Conservation (phyloP, 2,329 filamentous ascomycete genomes). For the Sporothrix euskadiensis region DNA sequence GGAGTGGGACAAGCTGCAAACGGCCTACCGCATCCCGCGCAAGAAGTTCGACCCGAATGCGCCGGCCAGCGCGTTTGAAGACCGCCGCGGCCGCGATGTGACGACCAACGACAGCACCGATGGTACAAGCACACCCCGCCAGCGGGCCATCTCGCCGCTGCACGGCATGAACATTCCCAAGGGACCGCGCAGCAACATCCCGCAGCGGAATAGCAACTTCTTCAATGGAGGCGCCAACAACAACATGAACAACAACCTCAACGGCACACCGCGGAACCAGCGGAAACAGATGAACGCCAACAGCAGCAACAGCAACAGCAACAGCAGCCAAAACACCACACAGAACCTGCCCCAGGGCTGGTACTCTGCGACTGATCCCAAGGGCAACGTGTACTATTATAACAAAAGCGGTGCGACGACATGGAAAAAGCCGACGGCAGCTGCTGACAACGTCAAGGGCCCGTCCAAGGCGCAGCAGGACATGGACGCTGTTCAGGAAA, state of each 20-base stretch:
- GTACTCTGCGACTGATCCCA: slow-evolving; percentile 72
- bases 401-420: slow-evolving; percentile 74
- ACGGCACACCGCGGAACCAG: slow-evolving; percentile 56
- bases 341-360: slow-evolving; percentile 72
- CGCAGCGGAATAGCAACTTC: slow-evolving; percentile 55
- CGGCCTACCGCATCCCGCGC: slow-evolving; percentile 89
- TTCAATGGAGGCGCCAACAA: slow-evolving; percentile 40
- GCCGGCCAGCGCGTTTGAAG: slow-evolving; percentile 52
- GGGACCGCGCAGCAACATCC: slow-evolving; percentile 61
- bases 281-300: slow-evolving; percentile 17
- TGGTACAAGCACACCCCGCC: slow-evolving; percentile 9
- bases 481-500: slow-evolving; percentile 76
- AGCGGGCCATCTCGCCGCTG: slow-evolving; percentile 38
- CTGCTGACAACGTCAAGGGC: slow-evolving; percentile 66
- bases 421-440: slow-evolving; percentile 74
- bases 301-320: slow-evolving; percentile 31
- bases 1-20: slow-evolving; percentile 84
- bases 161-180: slow-evolving; percentile 57
- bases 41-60: slow-evolving; percentile 78
- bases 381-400: slow-evolving; percentile 83
- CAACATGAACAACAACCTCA: slow-evolving; percentile 38
- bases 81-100: slow-evolving; percentile 63
- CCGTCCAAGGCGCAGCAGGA: slow-evolving; percentile 64
- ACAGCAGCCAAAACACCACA: not conserved
- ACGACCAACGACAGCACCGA: slow-evolving; percentile 38